These are phyloP conservation scores for Termitomyces titanicus DNA, from an alignment of 768 basidiomycete genomes.

Conservation along the genomic window DNA sequence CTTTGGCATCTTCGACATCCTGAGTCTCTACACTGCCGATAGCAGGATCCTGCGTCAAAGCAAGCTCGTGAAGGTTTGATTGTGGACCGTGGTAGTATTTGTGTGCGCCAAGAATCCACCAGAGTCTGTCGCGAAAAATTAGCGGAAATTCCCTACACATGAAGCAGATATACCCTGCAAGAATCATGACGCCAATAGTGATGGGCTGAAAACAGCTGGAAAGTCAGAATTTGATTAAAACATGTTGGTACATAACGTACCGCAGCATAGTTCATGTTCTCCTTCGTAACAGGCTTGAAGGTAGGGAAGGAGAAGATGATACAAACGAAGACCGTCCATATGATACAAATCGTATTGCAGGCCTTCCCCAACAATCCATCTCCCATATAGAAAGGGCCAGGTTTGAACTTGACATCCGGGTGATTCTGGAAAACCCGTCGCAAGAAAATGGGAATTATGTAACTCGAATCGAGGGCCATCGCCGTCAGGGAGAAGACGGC, in stretches of 20 bases:
- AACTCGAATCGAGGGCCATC: constrained; percentile 74
- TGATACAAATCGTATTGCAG: constrained; percentile 62
- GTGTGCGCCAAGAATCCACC: constrained; percentile 53
- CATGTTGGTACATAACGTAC: constrained; percentile 32
- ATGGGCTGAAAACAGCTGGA: constrained; percentile 31
- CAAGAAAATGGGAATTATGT: constrained; percentile 79
- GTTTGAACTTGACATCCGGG: constrained; percentile 80
- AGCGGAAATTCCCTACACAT: not conserved
- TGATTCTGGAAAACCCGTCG: constrained; percentile 67
- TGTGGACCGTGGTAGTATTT: constrained; percentile 58
- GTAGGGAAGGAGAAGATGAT: constrained; percentile 76
- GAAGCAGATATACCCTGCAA: constrained; percentile 43
- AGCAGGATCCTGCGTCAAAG: not conserved
- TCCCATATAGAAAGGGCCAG: constrained; percentile 87
- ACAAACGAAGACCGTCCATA: constrained; percentile 65
- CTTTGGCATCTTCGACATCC: not conserved
- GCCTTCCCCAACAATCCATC: constrained; percentile 58
- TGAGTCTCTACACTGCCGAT: not conserved
- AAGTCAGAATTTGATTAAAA: not conserved
- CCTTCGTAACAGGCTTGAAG: constrained; percentile 58
- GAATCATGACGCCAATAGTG: constrained; percentile 46
- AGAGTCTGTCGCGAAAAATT: constrained; percentile 27
- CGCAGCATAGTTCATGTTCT: constrained; percentile 82
- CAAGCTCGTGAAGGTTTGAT: constrained; percentile 40
- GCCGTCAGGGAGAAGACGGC: constrained; percentile 83